These are phyloP conservation scores for Xanthoparmelia taractica DNA, from an alignment of 495 filamentous ascomycete species.

Conservation along the genomic window DNA sequence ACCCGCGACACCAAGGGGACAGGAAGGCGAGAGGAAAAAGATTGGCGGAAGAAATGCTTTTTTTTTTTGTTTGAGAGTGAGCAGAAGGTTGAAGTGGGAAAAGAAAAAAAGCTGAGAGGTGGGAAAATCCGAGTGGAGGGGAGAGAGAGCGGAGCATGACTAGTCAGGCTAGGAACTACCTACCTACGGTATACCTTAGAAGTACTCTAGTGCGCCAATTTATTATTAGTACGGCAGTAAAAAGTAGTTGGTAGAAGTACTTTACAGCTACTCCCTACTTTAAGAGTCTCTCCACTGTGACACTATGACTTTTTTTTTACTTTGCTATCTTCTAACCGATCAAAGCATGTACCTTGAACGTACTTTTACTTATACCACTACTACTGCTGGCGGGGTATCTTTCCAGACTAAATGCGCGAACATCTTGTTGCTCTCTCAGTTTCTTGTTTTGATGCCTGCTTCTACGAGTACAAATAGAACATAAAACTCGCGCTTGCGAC, in stretches of 20 bases:
- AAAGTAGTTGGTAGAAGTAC: too few species aligned
- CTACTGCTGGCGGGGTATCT: not conserved
- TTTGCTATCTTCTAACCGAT: not conserved
- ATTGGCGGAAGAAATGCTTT: slow-evolving; percentile 23
- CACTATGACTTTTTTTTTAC: not conserved
- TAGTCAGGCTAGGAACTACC: too few species aligned
- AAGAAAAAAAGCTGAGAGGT: slow-evolving; percentile 16
- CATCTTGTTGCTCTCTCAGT: not conserved
- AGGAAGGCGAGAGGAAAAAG: slow-evolving; percentile 21
- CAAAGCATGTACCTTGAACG: not conserved
- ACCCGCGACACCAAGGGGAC: slow-evolving; percentile 24
- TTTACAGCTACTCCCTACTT: not conserved
- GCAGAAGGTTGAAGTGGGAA: slow-evolving; percentile 9
- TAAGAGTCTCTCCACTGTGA: not conserved
- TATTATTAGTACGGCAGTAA: too few species aligned
- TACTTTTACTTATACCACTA: not conserved
- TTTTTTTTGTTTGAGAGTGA: too few species aligned
- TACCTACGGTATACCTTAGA: too few species aligned
- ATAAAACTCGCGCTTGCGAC: not conserved
- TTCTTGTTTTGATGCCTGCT: not conserved
- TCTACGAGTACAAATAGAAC: not conserved
- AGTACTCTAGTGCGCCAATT: slow-evolving; percentile 16
- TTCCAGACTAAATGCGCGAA: not conserved
- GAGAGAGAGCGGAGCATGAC: too few species aligned
- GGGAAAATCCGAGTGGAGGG: slow-evolving; percentile 14